Evolutionary conservation across 2,329 filamentous ascomycete genomes (phyloP).

Genomic region (Apiospora arundinis): DNA sequence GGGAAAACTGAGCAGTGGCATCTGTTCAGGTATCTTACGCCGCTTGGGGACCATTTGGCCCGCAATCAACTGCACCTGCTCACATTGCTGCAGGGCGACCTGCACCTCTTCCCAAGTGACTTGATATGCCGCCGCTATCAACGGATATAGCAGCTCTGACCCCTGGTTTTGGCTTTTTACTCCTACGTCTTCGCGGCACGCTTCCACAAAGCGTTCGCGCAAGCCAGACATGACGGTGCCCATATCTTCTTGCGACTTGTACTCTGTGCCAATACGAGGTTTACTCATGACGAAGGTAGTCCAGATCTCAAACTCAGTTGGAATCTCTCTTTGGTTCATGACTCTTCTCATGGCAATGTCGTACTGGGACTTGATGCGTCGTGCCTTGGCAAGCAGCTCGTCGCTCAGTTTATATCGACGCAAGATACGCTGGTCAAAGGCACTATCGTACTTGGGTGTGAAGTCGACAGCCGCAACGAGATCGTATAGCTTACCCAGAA

Average conservation of each 20-base stretch:
- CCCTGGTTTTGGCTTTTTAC: constrained; percentile 46
- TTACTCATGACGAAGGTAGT: constrained; percentile 82
- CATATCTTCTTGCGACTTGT: constrained; percentile 87
- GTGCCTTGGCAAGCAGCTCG: constrained; percentile 62
- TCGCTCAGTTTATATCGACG: constrained; percentile 62
- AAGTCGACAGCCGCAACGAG: constrained; percentile 73
- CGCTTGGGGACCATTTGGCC: constrained; percentile 44
- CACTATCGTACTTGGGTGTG: constrained; percentile 70
- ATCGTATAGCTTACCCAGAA: constrained; percentile 86
- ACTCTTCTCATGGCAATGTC: constrained; percentile 78
- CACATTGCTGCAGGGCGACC: constrained; percentile 58
- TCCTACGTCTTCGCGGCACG: constrained; percentile 71
- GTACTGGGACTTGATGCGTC: constrained; percentile 75
- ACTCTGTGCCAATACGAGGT: constrained; percentile 75
- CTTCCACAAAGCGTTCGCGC: constrained; percentile 70
- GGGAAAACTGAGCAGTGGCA: constrained; percentile 91
- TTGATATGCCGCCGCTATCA: constrained; percentile 87
- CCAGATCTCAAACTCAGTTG: constrained; percentile 91
- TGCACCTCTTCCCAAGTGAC: constrained; percentile 77
- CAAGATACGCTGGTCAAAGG: constrained; percentile 80
- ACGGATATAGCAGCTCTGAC: constrained; percentile 66
- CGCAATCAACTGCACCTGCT: constrained; percentile 40
- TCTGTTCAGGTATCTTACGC: constrained; percentile 52
- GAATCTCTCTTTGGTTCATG: constrained; percentile 84
- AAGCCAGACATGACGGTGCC: constrained; percentile 70